A percentile compares a stretch with the other conserved stretches of the same genome.
Evolutionary conservation across 2,329 filamentous ascomycete genomes (phyloP).

Genomic region (Colletotrichum euphorbiae): DNA sequence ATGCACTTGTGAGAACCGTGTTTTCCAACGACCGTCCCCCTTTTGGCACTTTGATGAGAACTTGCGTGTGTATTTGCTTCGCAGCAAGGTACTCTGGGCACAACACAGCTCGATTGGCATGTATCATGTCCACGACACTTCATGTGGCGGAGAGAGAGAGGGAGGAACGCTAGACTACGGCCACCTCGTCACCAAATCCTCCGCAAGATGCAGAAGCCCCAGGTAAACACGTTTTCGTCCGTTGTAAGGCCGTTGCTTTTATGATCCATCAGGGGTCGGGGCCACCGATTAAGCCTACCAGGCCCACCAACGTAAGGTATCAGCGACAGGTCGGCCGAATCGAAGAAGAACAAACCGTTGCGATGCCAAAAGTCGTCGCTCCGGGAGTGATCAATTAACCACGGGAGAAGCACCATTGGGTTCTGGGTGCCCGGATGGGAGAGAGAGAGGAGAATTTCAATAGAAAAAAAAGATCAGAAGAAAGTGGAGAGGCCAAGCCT

Average conservation of each 20-base stretch:
- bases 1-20: constrained; percentile 14
- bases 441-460: too few relatives aligned
- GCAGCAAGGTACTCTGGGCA: too few relatives aligned
- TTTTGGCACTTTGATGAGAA: background rate
- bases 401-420: too few relatives aligned
- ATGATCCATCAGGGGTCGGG: background rate
- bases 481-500: constrained; percentile 7
- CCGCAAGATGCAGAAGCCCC: background rate
- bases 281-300: constrained; percentile 8
- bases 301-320: background rate
- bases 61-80: too few relatives aligned
- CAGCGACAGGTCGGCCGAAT: background rate
- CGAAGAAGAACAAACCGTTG: background rate
- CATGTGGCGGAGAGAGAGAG: background rate
- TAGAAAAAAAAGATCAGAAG: background rate
- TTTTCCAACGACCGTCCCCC: background rate
- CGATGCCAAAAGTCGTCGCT: background rate
- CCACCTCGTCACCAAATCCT: background rate
- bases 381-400: too few relatives aligned
- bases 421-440: too few relatives aligned
- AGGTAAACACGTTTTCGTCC: constrained; percentile 16
- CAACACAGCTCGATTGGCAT: too few relatives aligned
- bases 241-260: constrained; percentile 3
- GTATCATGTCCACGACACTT: too few relatives aligned
- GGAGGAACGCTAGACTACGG: background rate